Evolutionary conservation across 345 rosid genomes (phyloP).

Genomic region (Citropsis articulata): DNA sequence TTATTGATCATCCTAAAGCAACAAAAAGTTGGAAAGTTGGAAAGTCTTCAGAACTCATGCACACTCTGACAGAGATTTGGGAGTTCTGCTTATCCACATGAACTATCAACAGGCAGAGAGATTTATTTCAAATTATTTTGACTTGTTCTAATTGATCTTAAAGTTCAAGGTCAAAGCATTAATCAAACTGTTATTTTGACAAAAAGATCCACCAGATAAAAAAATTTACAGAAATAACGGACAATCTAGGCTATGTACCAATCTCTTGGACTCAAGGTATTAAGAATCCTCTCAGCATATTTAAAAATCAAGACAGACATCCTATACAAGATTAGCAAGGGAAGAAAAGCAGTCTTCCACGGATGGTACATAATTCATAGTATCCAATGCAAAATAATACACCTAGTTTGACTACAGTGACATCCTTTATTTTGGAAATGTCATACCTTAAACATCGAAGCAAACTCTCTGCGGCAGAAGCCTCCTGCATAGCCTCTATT

Average conservation of each 20-base stretch:
- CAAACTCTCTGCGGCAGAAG: conserved; percentile 88
- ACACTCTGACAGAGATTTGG: not conserved
- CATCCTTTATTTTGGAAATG: not conserved
- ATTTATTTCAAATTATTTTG: not conserved
- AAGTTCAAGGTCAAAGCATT: not conserved
- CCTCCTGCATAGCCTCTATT: conserved; percentile 88
- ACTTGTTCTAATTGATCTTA: not conserved
- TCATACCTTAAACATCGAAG: conserved; percentile 83
- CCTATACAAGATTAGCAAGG: not conserved
- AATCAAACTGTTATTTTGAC: not conserved
- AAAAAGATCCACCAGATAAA: not conserved
- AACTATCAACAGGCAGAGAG: not conserved
- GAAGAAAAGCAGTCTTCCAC: not conserved
- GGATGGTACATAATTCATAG: not conserved
- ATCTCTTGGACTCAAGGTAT: not conserved
- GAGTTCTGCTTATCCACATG: not conserved
- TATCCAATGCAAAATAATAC: not conserved
- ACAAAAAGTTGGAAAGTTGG: not conserved
- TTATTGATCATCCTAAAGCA: not conserved
- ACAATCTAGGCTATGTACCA: not conserved
- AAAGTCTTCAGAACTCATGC: not conserved
- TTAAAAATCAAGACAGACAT: not conserved
- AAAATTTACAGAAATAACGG: not conserved
- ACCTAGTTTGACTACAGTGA: not conserved
- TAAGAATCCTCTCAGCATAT: not conserved